Evolutionary conservation across 2,329 filamentous ascomycete genomes (phyloP), one percentile per base, ranked within the genome.

Genomic region (Microdochium paspali): DNA sequence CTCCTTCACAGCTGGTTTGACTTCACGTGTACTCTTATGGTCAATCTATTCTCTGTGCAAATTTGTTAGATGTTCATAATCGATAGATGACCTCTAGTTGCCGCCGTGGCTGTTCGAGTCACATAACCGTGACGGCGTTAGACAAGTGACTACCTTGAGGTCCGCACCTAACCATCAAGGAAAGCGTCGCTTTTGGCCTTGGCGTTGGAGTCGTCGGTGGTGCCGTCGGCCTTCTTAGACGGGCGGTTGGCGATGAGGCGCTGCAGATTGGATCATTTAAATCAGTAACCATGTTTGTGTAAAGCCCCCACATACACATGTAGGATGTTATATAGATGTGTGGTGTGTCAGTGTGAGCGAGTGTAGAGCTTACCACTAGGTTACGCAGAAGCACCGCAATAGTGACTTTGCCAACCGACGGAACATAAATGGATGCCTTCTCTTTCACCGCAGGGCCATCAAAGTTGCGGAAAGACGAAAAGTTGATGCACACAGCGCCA

Each of bases 401-500:
- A 0, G 93, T 98, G 44, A 97, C 91, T 72, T 97, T 98, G 57
- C 93, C 93, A 55, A 96, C 94, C 0, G 91, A 93, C 1, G 93
- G 93, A 18, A 97, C 90, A 59, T 96, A 98, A 59, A 98, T 95
- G 4, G 89, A 90, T 2, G 93, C 93, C 72, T 90, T 95, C 65
- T 96, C 87, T 70, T 95, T 97, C 55, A 97, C 82, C 44, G 87
- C 86, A 0, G 85, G 82, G 1, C 76, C 77, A 51, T 84, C 84
- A 67, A 97, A 97, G 70, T 98, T 97, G 72, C 90, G 88, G 67
- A 87, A 89, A 46, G 88, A 95, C 7, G 90, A 94, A 66, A 98
- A 97, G 70, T 98, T 98, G 71, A 98, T 90, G 74, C 93, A 98
- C n/a, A 95, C 88, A 25, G 88, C 90, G 44, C 93, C 93, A 48